A percentile compares a stretch with the other conserved stretches of the same genome.
Conservation (phyloP, 2,329 filamentous ascomycete species). For the Fusarium continuum region DNA sequence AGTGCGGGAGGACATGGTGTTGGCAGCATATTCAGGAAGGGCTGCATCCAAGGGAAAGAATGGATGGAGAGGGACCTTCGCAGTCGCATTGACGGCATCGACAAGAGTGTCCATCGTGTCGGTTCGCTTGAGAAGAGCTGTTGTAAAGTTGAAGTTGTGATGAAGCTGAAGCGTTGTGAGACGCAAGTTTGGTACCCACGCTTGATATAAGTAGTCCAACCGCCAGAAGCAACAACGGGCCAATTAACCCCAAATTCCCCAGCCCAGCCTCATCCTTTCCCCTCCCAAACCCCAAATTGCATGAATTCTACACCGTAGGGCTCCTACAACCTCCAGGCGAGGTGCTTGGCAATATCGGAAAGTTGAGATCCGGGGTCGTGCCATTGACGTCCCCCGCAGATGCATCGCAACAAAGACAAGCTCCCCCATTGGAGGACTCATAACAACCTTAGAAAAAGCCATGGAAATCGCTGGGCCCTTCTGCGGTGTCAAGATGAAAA, state of each 20-base stretch:
- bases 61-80: constrained; percentile 59
- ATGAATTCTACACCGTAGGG: neutral
- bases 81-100: constrained; percentile 10
- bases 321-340: neutral
- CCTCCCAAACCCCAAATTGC: neutral
- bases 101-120: constrained; percentile 25
- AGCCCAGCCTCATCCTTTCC: neutral
- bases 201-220: neutral
- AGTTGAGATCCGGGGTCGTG: constrained; percentile 35
- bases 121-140: neutral
- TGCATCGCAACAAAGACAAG: neutral
- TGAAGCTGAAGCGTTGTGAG: neutral
- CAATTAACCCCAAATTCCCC: neutral
- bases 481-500: neutral
- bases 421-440: constrained; percentile 5
- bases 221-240: neutral
- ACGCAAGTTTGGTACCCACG: neutral
- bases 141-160: neutral
- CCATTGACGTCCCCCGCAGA: constrained; percentile 6
- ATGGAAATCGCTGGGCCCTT: constrained; percentile 3
- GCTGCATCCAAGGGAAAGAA: constrained; percentile 75
- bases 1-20: constrained; percentile 66
- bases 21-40: constrained; percentile 72
- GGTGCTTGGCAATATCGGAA: constrained; percentile 28
- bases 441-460: neutral